Evolutionary conservation across 2,329 filamentous ascomycete genomes (phyloP).

Genomic region (Basipetospora chlamydospora): DNA sequence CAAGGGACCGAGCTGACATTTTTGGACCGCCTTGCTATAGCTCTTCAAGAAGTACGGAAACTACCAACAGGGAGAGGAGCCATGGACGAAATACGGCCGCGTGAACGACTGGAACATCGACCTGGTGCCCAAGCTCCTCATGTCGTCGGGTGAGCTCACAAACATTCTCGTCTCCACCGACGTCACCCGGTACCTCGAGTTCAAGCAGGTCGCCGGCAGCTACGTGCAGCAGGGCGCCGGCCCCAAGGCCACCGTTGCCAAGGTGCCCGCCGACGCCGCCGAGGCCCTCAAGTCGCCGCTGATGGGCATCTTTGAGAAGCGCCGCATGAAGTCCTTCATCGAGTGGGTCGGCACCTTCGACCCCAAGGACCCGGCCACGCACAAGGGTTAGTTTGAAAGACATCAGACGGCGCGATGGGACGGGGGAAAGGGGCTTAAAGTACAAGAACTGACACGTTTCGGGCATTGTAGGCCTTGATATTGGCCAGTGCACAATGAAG

Average conservation of each 20-base stretch:
- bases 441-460: too few relatives aligned
- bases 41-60: slow-evolving; percentile 97
- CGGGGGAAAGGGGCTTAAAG: too few relatives aligned
- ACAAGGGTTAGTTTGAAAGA: slow-evolving; percentile 72
- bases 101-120: slow-evolving; percentile 99
- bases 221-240: slow-evolving; percentile 82
- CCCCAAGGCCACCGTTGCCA: slow-evolving; percentile 81
- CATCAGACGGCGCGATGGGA: too few relatives aligned
- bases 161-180: slow-evolving; percentile 97
- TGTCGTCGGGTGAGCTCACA: slow-evolving; percentile 95
- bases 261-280: slow-evolving; percentile 83
- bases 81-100: slow-evolving; percentile 96
- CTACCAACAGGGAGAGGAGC: slow-evolving; percentile 63
- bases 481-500: slow-evolving; percentile 75
- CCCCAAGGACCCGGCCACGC: slow-evolving; percentile 63
- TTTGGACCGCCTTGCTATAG: slow-evolving; percentile 30
- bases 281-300: slow-evolving; percentile 86
- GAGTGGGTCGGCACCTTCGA: slow-evolving; percentile 90
- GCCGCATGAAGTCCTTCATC: slow-evolving; percentile 88
- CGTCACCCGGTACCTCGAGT: slow-evolving; percentile 76
- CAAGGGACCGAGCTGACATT: background rate
- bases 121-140: slow-evolving; percentile 92
- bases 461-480: slow-evolving; percentile 51
- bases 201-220: slow-evolving; percentile 90
- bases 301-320: slow-evolving; percentile 97